Conservation (phyloP, 2,329 filamentous ascomycete species). For the Colletotrichum sp. region DNA sequence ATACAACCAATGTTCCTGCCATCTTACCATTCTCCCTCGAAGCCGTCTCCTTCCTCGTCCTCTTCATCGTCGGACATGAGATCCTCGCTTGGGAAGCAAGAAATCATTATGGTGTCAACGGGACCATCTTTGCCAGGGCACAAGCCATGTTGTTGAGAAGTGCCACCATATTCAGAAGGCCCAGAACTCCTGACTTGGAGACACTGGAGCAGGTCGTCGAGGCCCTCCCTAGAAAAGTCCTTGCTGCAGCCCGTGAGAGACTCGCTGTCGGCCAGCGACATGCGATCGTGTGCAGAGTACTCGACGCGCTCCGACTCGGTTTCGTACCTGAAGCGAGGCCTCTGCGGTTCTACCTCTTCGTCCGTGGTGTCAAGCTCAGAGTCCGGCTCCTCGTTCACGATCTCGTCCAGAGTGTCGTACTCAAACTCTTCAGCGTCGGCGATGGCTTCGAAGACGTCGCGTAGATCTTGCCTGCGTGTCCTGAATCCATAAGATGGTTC, state of each 20-base stretch:
- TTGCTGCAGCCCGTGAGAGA: neutral
- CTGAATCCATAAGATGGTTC: neutral
- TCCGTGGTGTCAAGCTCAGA: neutral
- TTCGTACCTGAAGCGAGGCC: neutral
- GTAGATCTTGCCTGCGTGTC: neutral
- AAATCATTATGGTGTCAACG: neutral
- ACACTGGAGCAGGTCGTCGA: neutral
- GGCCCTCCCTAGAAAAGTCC: neutral
- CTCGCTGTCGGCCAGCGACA: neutral
- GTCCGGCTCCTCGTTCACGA: neutral
- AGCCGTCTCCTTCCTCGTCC: neutral
- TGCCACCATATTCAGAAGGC: neutral
- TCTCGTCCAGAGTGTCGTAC: neutral
- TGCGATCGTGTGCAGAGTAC: neutral
- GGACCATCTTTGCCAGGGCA: neutral
- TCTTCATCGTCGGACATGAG: neutral
- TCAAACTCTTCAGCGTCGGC: neutral
- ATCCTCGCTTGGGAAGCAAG: neutral
- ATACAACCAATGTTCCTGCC: neutral
- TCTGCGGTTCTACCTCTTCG: neutral
- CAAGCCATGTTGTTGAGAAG: neutral
- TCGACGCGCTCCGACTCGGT: neutral
- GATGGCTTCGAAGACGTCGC: neutral
- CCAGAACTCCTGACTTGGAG: neutral
- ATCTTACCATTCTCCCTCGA: neutral